Evolutionary conservation across 1,284 basidiomycete genomes (phyloP), one percentile per base, ranked within the genome.

Genomic region (Ustanciosporium gigantosporum): DNA sequence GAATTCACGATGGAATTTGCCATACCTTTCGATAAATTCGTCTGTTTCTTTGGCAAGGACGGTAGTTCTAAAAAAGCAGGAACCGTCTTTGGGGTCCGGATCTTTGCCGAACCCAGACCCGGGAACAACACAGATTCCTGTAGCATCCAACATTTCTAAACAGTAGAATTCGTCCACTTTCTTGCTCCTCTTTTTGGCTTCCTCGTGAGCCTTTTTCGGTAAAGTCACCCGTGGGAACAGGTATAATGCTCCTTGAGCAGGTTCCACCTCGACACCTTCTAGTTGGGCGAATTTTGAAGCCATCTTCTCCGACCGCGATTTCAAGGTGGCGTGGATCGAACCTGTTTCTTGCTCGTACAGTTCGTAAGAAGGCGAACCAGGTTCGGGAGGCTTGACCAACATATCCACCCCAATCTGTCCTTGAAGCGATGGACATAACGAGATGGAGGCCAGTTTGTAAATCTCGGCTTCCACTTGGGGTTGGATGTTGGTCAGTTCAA

Each of bases 211-310:
- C 20, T 49, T 49, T 14, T 50, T 43, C 0, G 73, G 85, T 31
- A 93, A 81, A 21, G 84, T 81, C 55, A 93, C 84, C 58, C 82
- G 82, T 15, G 90, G 91, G 82, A 88, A 92, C 34, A 93, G 82
- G 79, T 93, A 93, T 73, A 93, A 82, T 19, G 90, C 93, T 2
- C 93, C 94, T 22, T 90, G 88, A 3, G 74, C 73, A 17, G 70
- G 66, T 13, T 67, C 56, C 5, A 68, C 65, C 15, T 66, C 37
- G 2, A 77, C 59, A 0, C 74, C 74, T 1, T 53, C 55, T 6
- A 77, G 46, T 44, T 66, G 25, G 25, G 48, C 59, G 23, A 77
- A 73, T 23, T 56, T 55, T 16, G 34, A n/a, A 3, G 67, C 68
- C 70, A 77, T 77, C 17, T 50, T 44, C 7, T 67, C 57, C 2